phyloP scores from a whole-genome alignment of 1,284 basidiomycete species.

The Papiliotrema nemorosa region DNA sequence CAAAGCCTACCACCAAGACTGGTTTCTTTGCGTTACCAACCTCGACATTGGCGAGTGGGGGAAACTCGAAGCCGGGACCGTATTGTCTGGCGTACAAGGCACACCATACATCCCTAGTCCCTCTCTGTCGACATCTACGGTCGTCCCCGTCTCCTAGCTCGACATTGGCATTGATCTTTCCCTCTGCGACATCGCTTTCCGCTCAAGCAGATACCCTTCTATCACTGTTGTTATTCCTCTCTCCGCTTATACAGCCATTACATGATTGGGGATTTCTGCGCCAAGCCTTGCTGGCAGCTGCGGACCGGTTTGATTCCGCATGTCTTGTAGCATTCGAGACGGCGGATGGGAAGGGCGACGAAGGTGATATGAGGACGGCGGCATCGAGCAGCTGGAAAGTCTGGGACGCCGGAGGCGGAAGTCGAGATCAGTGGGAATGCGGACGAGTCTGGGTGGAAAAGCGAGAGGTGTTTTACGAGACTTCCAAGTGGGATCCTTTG shows the following conservation, averaged over 20 bases:
- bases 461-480: constrained; percentile 86
- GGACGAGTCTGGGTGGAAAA: constrained; percentile 91
- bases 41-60: constrained; percentile 3
- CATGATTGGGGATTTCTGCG: constrained; percentile 62
- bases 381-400: constrained; percentile 82
- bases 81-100: constrained; percentile 41
- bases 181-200: constrained; percentile 49
- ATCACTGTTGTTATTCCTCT: constrained; percentile 58
- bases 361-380: constrained; percentile 68
- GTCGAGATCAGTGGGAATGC: constrained; percentile 74
- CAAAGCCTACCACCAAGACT: constrained; percentile 31
- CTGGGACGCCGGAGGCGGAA: constrained; percentile 52
- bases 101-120: constrained; percentile 34
- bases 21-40: constrained; percentile 49
- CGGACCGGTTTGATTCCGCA: constrained; percentile 81
- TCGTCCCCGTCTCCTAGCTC: constrained; percentile 58
- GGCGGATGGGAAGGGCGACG: constrained; percentile 68
- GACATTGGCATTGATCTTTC: constrained; percentile 55
- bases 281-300: constrained; percentile 66
- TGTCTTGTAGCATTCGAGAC: constrained; percentile 79
- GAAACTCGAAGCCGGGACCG: constrained; percentile 19
- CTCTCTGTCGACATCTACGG: constrained; percentile 38
- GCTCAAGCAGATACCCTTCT: constrained; percentile 35
- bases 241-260: constrained; percentile 60
- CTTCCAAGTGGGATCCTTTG: constrained; percentile 69